These are phyloP conservation scores for Aspergillus spinulosporus DNA, from an alignment of 2,329 filamentous ascomycete species.

Conservation along the genomic window DNA sequence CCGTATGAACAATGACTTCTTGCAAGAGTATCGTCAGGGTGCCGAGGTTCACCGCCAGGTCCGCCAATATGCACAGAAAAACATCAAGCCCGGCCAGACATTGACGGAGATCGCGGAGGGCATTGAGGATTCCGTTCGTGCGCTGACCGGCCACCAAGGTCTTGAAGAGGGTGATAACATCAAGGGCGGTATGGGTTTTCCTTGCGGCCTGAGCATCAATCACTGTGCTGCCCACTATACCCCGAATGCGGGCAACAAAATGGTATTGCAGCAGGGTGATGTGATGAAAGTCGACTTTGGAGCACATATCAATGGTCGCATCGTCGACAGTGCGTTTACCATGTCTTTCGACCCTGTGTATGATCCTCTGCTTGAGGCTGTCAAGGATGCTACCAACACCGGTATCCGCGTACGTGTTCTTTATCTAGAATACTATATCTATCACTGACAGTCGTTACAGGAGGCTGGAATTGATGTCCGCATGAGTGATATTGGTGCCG, in stretches of 20 bases:
- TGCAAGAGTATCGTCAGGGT: conserved; percentile 77
- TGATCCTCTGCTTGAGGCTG: conserved; percentile 65
- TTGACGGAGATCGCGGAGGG: conserved; percentile 80
- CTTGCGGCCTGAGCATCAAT: conserved; percentile 79
- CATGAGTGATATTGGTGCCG: conserved; percentile 78
- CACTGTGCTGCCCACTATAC: conserved; percentile 85
- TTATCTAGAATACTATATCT: too few relatives aligned
- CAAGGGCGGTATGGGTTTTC: conserved; percentile 81
- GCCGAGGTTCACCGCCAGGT: conserved; percentile 91
- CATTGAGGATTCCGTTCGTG: conserved; percentile 81
- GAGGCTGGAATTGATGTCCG: conserved; percentile 88
- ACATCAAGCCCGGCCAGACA: conserved; percentile 76
- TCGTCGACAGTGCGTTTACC: conserved; percentile 71
- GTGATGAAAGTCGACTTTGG: conserved; percentile 75
- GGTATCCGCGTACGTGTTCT: conserved; percentile 62
- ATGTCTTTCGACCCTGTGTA: conserved; percentile 68
- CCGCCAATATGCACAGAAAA: conserved; percentile 76
- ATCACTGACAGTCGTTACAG: too few relatives aligned
- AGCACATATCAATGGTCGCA: conserved; percentile 68
- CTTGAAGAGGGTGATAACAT: conserved; percentile 76
- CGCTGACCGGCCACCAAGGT: conserved; percentile 73
- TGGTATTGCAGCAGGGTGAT: conserved; percentile 63
- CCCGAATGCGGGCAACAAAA: conserved; percentile 83
- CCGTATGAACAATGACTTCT: conserved; percentile 75
- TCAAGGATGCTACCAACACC: conserved; percentile 68